Percentiles rank a stretch among this genome's conserved stretches.
Evolutionary conservation across 441 rosid genomes (phyloP).

Genomic region (Dalechampia spathulata): DNA sequence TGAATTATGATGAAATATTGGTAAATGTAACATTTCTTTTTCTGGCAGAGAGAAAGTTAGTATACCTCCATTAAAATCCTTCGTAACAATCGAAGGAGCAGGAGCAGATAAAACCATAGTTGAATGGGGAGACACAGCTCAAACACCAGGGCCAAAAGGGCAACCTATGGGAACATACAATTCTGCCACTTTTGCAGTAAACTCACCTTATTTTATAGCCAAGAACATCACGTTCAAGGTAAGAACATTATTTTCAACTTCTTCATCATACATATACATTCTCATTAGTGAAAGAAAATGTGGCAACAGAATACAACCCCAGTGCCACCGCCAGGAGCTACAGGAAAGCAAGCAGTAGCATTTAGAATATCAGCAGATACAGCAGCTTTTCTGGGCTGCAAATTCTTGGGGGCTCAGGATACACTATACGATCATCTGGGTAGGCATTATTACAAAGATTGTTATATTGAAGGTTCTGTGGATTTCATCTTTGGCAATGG

Average conservation of each 20-base stretch:
- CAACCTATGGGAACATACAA: conserved; percentile 62
- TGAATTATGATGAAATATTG: too few relatives aligned
- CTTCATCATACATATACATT: background rate
- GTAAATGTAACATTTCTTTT: too few relatives aligned
- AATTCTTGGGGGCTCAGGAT: conserved; percentile 89
- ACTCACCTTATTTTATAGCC: conserved; percentile 83
- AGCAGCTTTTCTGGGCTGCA: conserved; percentile 74
- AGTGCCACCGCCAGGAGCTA: conserved; percentile 77
- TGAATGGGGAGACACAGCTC: conserved; percentile 97
- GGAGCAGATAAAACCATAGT: conserved; percentile 87
- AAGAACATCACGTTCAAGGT: conserved; percentile 95
- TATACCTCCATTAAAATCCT: conserved; percentile 74
- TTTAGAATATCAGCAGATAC: conserved; percentile 89
- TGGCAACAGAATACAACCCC: conserved; percentile 73
- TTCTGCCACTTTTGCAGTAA: conserved; percentile 92
- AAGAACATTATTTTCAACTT: background rate
- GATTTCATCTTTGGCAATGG: conserved; percentile 95
- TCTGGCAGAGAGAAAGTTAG: conserved; percentile 74
- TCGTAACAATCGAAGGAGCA: conserved; percentile 80
- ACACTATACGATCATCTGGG: conserved; percentile 90
- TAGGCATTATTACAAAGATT: conserved; percentile 93
- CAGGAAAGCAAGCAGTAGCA: conserved; percentile 92
- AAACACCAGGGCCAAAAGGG: conserved; percentile 67
- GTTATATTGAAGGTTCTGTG: conserved; percentile 92
- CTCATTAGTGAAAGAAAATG: background rate